Base-by-base conservation (phyloP, 2,329 filamentous ascomycete species). In the Coleophoma cylindrospora region DNA sequence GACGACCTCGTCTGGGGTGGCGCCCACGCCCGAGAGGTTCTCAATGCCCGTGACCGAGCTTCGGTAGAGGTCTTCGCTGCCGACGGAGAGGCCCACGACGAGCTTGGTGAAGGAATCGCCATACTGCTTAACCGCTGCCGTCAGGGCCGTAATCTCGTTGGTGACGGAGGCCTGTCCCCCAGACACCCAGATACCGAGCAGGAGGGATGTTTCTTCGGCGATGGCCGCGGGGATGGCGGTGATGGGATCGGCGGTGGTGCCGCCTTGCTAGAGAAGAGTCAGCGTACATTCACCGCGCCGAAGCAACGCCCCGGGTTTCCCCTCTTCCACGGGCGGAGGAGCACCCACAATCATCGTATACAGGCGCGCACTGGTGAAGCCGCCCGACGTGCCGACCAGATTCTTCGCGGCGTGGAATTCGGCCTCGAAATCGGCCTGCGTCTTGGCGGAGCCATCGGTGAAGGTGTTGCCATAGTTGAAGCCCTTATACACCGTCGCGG, bases 1-100 rank as follows among this genome's bases (percentile, higher is more conserved):
- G 61, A 82, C 77, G 37, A 95, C 72, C 11, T 73, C 74, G 37
- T 74, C 71, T 5, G 89, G 86, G 45, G 76, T 68, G 37, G 78
- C 74, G 56, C 90, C 90, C 34, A 78, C 67, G 50, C 83, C 80
- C 34, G 82, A 80, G 1, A 80, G 69, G 62, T 82, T 81, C 46
- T 74, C 69, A 54, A 85, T 78, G 49, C 87, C 89, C 9, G 77
- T 84, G n/a, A 80, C 77, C 0, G 88, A 88, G 68, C 77, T 80
- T 63, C 89, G 86, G 77, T 94, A 94, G 40, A 92, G 77, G 67
- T 96, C 91, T 75, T 96, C 91, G 57, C 80, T 87, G 54, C 91
- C 91, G 47, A 95, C 82, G 0, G 89, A 91, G 70, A 95, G 92
- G 66, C 89, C 91, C 50, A 83, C 85, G 40, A 95, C 82, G 15